Evolutionary conservation across 2,329 filamentous ascomycete species (phyloP).

Genomic region (Arthrobotrys megalospora): DNA sequence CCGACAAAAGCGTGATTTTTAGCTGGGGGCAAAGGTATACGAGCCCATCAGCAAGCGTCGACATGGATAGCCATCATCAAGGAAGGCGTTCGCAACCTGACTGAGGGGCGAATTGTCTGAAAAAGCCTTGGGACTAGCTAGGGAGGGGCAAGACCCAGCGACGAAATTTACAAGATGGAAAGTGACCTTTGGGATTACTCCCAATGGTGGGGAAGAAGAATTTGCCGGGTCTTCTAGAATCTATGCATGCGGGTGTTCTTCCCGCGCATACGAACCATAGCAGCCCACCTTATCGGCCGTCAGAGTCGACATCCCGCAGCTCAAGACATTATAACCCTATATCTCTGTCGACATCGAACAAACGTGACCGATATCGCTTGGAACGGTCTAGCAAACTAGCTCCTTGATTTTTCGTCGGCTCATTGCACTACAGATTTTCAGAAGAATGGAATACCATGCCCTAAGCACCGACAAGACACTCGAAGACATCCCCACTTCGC

Average conservation of each 20-base stretch:
- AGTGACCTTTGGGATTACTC: conserved; percentile 15
- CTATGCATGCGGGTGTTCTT: conserved; percentile 56
- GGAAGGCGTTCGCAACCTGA: conserved; percentile 1
- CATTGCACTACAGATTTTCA: neutral
- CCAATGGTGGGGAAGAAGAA: conserved; percentile 34
- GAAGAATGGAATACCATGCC: neutral
- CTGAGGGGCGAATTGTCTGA: conserved; percentile 53
- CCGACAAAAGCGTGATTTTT: conserved; percentile 59
- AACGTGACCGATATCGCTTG: conserved; percentile 52
- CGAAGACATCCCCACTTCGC: conserved; percentile 24
- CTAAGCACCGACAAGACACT: neutral
- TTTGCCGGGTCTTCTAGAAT: conserved; percentile 58
- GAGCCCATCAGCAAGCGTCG: conserved; percentile 37
- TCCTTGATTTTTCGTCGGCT: neutral
- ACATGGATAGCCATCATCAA: conserved; percentile 50
- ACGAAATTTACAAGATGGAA: conserved; percentile 10
- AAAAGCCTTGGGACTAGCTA: conserved; percentile 25
- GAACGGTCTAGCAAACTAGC: conserved; percentile 16
- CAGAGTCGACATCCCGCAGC: conserved; percentile 49
- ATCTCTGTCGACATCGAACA: conserved; percentile 5
- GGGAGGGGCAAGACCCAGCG: conserved; percentile 35
- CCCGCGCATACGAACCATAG: conserved; percentile 45
- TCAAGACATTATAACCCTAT: conserved; percentile 20
- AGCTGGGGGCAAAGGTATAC: conserved; percentile 49
- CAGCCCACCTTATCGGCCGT: conserved; percentile 51